These are phyloP conservation scores for Brassica incana DNA, from an alignment of 345 rosid genomes.

Conservation along the genomic window DNA sequence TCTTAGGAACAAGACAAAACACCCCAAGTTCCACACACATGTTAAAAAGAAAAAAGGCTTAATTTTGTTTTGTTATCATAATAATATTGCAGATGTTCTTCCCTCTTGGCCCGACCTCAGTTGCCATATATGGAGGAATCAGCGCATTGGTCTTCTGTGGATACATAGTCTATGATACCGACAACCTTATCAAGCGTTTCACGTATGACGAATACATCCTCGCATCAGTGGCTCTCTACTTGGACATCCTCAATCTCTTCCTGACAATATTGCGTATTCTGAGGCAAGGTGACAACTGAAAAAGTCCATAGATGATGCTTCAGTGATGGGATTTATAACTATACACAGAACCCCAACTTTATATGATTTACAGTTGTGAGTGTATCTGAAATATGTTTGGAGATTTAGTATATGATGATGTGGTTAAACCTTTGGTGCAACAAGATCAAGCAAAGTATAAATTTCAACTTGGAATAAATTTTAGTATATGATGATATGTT, in stretches of 20 bases:
- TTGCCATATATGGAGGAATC: conserved; percentile 74
- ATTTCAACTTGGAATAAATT: too few species aligned
- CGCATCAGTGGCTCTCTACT: conserved; percentile 86
- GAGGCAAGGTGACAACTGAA: conserved; percentile 58
- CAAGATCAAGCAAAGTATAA: conserved; percentile 14
- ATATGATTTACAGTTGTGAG: conserved; percentile 32
- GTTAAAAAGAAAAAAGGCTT: background rate
- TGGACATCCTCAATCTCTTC: conserved; percentile 92
- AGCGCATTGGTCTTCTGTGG: conserved; percentile 83
- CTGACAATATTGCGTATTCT: conserved; percentile 79
- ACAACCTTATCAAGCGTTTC: conserved; percentile 91
- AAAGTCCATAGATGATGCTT: background rate
- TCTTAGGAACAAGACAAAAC: background rate
- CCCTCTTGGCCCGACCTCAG: conserved; percentile 82
- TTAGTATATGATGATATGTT: too few species aligned
- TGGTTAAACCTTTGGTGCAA: conserved; percentile 6
- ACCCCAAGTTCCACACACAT: background rate
- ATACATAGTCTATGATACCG: conserved; percentile 83
- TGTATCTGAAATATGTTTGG: conserved; percentile 6
- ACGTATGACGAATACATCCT: conserved; percentile 88
- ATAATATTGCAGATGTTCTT: conserved; percentile 61
- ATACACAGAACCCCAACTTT: background rate
- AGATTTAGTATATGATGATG: conserved; percentile 13
- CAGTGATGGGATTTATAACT: background rate
- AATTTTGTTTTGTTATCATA: background rate